Evolutionary conservation across 1,284 basidiomycete species (phyloP).

Genomic region (Anthracocystis panici-leucophaei): DNA sequence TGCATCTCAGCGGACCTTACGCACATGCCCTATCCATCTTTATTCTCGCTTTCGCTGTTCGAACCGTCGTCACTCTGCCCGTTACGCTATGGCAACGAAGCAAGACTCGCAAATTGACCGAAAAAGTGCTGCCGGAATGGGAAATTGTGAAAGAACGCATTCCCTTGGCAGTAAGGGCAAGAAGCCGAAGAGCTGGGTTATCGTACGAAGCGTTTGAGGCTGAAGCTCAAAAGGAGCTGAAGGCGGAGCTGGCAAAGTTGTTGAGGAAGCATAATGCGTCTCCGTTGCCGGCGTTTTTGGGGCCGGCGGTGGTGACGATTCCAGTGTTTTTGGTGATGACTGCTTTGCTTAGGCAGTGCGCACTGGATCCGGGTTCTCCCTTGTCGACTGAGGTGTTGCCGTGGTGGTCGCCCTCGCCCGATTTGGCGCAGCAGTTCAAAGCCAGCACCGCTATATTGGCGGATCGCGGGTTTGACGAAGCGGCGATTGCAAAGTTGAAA

Average conservation of each 20-base stretch:
- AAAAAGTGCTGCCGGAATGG: conserved; percentile 78
- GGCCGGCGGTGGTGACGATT: conserved; percentile 57
- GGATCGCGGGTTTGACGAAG: conserved; percentile 61
- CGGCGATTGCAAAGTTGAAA: conserved; percentile 45
- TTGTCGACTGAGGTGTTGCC: conserved; percentile 57
- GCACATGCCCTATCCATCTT: conserved; percentile 78
- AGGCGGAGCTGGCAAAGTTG: conserved; percentile 51
- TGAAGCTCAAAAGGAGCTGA: conserved; percentile 67
- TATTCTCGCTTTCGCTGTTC: conserved; percentile 77
- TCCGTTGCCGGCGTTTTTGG: conserved; percentile 55
- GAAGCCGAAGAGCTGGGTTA: conserved; percentile 74
- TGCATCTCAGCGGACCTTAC: conserved; percentile 49
- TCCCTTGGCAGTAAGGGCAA: conserved; percentile 72
- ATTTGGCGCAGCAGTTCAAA: conserved; percentile 55
- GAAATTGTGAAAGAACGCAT: conserved; percentile 73
- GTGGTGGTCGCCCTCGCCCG: conserved; percentile 64
- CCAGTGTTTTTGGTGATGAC: conserved; percentile 63
- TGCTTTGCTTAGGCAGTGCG: conserved; percentile 55
- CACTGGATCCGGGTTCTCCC: conserved; percentile 45
- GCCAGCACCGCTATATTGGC: conserved; percentile 53
- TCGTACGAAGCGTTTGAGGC: conserved; percentile 72
- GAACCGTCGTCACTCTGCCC: conserved; percentile 79
- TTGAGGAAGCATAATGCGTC: conserved; percentile 55
- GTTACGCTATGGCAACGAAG: conserved; percentile 82
- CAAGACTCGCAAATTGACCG: conserved; percentile 77